These are phyloP conservation scores for Teunomyces kruisii DNA, from an alignment of 805 yeast genomes.

Conservation along the genomic window DNA sequence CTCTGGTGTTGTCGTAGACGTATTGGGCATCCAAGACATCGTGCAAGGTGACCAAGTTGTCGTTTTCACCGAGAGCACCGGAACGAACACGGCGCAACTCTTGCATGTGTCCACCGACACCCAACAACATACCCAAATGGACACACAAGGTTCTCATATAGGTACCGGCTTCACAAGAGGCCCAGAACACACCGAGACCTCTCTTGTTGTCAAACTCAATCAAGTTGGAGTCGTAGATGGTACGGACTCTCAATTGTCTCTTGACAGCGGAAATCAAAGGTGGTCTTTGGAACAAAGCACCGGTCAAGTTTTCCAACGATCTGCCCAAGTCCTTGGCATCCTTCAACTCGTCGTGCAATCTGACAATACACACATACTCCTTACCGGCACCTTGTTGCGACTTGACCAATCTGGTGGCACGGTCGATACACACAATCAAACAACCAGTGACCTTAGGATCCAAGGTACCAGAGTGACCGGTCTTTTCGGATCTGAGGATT, in stretches of 20 bases:
- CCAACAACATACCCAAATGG: constrained; percentile 95
- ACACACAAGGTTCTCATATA: constrained; percentile 99
- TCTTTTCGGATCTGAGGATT: constrained; percentile 91
- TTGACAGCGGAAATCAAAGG: constrained; percentile 98
- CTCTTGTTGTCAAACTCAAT: constrained; percentile 96
- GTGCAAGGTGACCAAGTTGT: constrained; percentile 91
- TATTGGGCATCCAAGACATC: constrained; percentile 98
- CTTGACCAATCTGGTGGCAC: constrained; percentile 97
- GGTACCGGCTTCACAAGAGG: constrained; percentile 99
- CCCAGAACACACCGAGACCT: constrained; percentile 98
- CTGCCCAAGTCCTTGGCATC: constrained; percentile 89
- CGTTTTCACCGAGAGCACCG: constrained; percentile 90
- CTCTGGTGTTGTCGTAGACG: constrained; percentile 95
- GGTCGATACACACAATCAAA: constrained; percentile 94
- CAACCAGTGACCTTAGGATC: constrained; percentile 99
- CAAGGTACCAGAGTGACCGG: constrained; percentile 98
- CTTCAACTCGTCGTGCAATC: constrained; percentile 89
- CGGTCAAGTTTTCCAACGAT: constrained; percentile 89
- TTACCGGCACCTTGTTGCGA: constrained; percentile 99
- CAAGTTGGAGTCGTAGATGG: constrained; percentile 93
- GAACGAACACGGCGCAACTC: constrained; percentile 98
- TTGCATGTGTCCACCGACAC: constrained; percentile 99
- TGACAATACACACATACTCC: constrained; percentile 96
- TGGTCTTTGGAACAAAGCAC: constrained; percentile 99
- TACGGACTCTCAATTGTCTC: constrained; percentile 97